Evolutionary conservation across 768 basidiomycete species (phyloP).

Genomic region (Amanita subjunquillea): DNA sequence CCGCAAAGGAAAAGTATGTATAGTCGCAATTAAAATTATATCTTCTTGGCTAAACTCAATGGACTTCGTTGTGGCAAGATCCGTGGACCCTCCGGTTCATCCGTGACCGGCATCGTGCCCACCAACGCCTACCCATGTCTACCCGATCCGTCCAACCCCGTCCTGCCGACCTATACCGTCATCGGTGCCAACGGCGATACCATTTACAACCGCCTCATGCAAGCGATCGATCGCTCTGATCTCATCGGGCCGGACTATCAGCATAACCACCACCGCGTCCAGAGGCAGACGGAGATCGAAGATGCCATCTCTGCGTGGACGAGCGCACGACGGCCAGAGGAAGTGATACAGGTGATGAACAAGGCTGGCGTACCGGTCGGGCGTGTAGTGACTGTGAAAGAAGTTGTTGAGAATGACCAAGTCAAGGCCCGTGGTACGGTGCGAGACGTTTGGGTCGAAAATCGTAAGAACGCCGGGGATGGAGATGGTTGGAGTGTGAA

Average conservation of each 20-base stretch:
- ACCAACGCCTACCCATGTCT: constrained; percentile 67
- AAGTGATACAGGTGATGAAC: constrained; percentile 41
- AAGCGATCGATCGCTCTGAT: constrained; percentile 45
- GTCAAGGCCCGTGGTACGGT: constrained; percentile 42
- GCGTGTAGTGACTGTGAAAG: constrained; percentile 50
- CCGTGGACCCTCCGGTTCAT: constrained; percentile 66
- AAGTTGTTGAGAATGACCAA: constrained; percentile 52
- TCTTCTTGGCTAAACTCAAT: background rate
- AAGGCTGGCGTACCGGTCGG: constrained; percentile 53
- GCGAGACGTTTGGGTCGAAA: constrained; percentile 46
- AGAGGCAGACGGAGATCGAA: constrained; percentile 55
- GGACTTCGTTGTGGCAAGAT: constrained; percentile 25
- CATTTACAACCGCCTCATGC: constrained; percentile 61
- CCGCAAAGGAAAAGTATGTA: constrained; percentile 50
- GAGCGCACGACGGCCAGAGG: constrained; percentile 32
- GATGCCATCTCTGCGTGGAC: constrained; percentile 56
- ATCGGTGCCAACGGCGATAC: constrained; percentile 68
- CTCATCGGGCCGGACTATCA: constrained; percentile 44
- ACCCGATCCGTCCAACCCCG: constrained; percentile 30
- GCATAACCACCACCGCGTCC: constrained; percentile 53
- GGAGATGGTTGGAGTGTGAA: constrained; percentile 49
- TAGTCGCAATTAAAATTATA: background rate
- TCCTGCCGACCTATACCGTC: constrained; percentile 45
- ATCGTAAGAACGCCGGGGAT: constrained; percentile 13
- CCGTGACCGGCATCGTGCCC: constrained; percentile 66